Base-by-base conservation (phyloP, 208 protist genomes). In the Cochliopodium minus region DNA sequence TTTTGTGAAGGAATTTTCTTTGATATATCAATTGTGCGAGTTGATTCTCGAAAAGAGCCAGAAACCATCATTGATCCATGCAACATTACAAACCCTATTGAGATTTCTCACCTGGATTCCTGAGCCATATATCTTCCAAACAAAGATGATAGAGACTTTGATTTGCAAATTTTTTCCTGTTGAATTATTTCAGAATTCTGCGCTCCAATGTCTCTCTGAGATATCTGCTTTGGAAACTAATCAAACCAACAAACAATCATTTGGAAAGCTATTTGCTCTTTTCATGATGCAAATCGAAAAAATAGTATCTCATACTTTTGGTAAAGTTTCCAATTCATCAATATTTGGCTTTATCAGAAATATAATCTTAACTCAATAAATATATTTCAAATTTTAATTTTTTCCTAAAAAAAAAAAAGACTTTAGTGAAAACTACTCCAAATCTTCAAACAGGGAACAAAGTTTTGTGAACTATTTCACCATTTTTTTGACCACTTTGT, bases 1-100 rank as follows among this genome's bases (percentile, higher is more conserved):
- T 5, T 78, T 97, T 43, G 77, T 83, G 54, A 65, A 78, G 34
- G 90, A 97, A 66, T 97, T 97, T 71, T 64, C 62, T 20, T 60
- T 77, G 25, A 93, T 97, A 61, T 88, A 94, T 66, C 65, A 93
- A 58, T 64, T 98, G 2, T 91, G 85, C 66, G 65, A 79, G 6
- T 82, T 72, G 26, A 48, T 77, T 47, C 26, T 40, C 9, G 9
- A n/a, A 58, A 23, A 20, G 1, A 62, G 38, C 13, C 22, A 64
- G 28, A 49, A 59, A 17, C 11, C 58, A 26, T 66, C 66, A 1
- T 70, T 90, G 13, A 47, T 88, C 10, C 49, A 64, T 0, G 48
- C 55, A 11, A 69, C 70, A 5, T 43, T 71, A n/a, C 61, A 49
- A 42, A 57, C 48, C 4, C 35, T 46, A 42, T 29, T 34, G 7